phyloP scores from a whole-genome alignment of 1,284 basidiomycete genomes.

The Phlebopus sp. region DNA sequence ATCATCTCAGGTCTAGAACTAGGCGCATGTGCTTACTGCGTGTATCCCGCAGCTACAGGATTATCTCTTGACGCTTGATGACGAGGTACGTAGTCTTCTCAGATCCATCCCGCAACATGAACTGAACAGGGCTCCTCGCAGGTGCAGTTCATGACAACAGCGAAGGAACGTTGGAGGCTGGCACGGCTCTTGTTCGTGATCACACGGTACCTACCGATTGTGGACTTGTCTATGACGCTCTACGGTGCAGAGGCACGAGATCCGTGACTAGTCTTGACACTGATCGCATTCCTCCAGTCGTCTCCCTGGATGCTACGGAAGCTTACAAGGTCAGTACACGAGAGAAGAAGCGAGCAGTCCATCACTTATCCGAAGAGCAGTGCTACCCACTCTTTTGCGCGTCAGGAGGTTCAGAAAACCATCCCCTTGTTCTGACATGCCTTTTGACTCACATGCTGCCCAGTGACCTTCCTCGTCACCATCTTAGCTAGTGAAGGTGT shows the following conservation, averaged over 20 bases:
- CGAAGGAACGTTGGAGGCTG: background rate
- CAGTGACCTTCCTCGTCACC: background rate
- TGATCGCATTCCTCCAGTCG: too few species aligned
- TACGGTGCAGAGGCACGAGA: background rate
- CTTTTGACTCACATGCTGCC: background rate
- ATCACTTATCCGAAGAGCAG: background rate
- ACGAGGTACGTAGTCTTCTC: background rate
- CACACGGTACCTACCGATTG: background rate
- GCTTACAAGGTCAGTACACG: background rate
- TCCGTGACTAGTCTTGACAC: too few species aligned
- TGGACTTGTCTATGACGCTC: background rate
- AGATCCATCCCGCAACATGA: too few species aligned
- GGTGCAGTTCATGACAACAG: background rate
- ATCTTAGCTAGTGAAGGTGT: background rate
- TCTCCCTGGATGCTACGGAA: background rate
- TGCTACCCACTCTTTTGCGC: background rate
- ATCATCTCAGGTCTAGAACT: background rate
- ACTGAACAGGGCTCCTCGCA: too few species aligned
- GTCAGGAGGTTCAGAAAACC: background rate
- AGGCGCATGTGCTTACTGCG: background rate
- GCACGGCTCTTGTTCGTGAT: background rate
- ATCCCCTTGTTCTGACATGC: background rate
- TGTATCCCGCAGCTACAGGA: background rate
- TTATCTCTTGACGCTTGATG: background rate
- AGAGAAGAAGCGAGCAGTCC: background rate